Conservation (phyloP, 208 protist genomes). For the Spongospora subterranea region DNA sequence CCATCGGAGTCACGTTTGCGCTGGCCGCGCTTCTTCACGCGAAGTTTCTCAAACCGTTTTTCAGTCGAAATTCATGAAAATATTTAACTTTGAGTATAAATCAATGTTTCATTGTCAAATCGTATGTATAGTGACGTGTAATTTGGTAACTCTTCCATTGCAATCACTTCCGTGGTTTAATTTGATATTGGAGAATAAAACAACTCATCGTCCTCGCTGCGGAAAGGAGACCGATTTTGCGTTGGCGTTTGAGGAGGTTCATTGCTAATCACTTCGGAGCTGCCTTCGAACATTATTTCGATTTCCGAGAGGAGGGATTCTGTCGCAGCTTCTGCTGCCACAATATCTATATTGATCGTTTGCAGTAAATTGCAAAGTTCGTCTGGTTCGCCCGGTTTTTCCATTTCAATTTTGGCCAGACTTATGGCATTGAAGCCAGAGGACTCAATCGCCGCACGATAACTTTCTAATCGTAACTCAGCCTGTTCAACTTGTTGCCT, state of each 20-base stretch:
- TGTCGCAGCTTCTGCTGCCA: background rate
- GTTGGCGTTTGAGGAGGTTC: background rate
- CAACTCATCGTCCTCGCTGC: background rate
- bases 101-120: background rate
- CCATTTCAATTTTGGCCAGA: background rate
- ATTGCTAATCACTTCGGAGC: background rate
- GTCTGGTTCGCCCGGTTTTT: background rate
- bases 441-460: background rate
- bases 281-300: background rate
- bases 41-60: constrained; percentile 6
- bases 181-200: background rate
- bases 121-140: background rate
- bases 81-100: background rate
- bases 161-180: background rate
- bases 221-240: background rate
- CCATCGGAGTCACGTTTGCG: background rate
- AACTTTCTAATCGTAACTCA: background rate
- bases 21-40: background rate
- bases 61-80: background rate
- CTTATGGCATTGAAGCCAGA: constrained; percentile 3
- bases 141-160: too few relatives aligned
- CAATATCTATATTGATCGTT: background rate
- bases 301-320: background rate
- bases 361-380: background rate
- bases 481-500: background rate